phyloP scores from a whole-genome alignment of 495 filamentous ascomycete species.

The Penicillium coprophilum region DNA sequence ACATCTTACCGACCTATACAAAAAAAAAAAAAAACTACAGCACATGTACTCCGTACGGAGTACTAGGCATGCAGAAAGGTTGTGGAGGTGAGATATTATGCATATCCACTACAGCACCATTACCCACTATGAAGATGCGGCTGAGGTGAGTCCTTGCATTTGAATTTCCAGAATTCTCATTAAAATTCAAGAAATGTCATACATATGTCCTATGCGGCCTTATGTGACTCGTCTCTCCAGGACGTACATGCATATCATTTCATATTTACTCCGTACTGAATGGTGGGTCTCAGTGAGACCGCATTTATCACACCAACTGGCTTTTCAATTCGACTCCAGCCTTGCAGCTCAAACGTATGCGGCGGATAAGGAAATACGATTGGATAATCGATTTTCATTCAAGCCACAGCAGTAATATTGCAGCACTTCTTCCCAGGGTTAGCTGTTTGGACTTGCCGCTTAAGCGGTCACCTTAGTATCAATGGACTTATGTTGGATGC shows the following conservation, averaged over 20 bases:
- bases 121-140: background rate
- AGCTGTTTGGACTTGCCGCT: background rate
- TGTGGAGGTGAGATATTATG: background rate
- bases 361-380: background rate
- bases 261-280: background rate
- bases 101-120: background rate
- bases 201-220: background rate
- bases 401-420: background rate
- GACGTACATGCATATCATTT: background rate
- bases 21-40: too few relatives aligned
- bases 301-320: background rate
- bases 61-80: background rate
- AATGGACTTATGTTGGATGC: background rate
- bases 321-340: background rate
- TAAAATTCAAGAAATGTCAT: background rate
- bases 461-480: background rate
- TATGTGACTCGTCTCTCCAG: background rate
- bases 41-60: too few relatives aligned
- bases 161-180: background rate
- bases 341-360: background rate
- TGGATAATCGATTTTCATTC: background rate
- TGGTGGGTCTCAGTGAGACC: background rate
- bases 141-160: background rate
- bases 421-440: background rate
- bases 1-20: background rate